Evolutionary conservation across 495 filamentous ascomycete species (phyloP).

Genomic region (Thozetella sp.): DNA sequence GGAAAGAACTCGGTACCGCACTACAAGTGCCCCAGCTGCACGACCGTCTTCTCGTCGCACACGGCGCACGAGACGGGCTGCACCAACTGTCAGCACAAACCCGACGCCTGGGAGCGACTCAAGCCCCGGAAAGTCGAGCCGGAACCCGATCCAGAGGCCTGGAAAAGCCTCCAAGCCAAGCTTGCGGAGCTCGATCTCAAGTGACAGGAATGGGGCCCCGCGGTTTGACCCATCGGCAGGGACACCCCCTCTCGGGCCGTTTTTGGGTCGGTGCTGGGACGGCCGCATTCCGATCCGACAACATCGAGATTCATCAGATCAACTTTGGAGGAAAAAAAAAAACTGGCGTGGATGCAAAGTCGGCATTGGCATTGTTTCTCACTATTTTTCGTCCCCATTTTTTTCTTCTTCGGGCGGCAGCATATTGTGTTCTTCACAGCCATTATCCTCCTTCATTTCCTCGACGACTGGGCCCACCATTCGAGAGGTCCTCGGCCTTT

Average conservation of each 20-base stretch:
- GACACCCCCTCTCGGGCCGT: neutral
- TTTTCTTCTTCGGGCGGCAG: too few species aligned
- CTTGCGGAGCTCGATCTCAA: slow-evolving; percentile 48
- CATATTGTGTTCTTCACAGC: too few species aligned
- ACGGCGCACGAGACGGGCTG: slow-evolving; percentile 49
- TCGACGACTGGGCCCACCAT: too few species aligned
- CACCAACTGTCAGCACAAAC: slow-evolving; percentile 63
- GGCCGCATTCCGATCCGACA: too few species aligned
- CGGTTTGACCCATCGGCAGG: neutral
- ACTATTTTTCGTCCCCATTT: too few species aligned
- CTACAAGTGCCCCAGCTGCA: slow-evolving; percentile 69
- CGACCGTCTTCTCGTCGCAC: slow-evolving; percentile 50
- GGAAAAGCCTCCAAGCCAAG: slow-evolving; percentile 60
- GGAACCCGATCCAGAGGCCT: slow-evolving; percentile 65
- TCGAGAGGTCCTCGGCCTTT: too few species aligned
- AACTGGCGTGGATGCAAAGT: too few species aligned
- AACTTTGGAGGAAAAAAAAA: too few species aligned
- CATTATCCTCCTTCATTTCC: too few species aligned
- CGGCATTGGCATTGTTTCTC: too few species aligned
- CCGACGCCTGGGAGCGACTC: slow-evolving; percentile 42
- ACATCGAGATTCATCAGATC: too few species aligned
- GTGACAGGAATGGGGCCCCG: slow-evolving; percentile 9
- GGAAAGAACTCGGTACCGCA: slow-evolving; percentile 46
- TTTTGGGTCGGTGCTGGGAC: neutral
- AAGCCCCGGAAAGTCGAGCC: slow-evolving; percentile 62